phyloP scores from a whole-genome alignment of 805 yeast genomes.

The Hanseniaspora singularis region DNA sequence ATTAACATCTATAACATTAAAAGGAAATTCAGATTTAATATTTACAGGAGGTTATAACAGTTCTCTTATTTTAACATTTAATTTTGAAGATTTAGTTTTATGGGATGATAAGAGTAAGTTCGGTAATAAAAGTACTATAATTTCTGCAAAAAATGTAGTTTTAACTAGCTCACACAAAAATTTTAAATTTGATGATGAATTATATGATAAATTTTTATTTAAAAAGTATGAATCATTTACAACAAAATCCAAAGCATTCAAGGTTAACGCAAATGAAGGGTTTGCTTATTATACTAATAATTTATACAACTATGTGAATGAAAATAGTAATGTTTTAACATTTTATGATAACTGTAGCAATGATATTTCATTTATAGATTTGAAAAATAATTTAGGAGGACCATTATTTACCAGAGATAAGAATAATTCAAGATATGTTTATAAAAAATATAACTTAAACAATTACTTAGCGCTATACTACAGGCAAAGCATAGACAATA shows the following conservation, averaged over 20 bases:
- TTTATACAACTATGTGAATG: neutral
- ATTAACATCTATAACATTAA: neutral
- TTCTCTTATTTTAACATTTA: slow-evolving; percentile 2
- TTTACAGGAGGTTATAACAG: slow-evolving; percentile 11
- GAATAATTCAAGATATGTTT: neutral
- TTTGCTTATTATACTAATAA: no score
- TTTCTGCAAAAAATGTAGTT: neutral
- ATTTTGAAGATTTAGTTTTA: neutral
- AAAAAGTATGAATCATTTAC: slow-evolving; percentile 1
- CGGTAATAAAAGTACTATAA: neutral
- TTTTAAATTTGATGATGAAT: neutral
- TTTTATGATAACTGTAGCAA: neutral
- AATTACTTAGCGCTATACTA: slow-evolving; percentile 7
- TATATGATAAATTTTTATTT: slow-evolving; percentile 13
- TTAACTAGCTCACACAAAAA: neutral
- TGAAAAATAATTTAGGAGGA: neutral
- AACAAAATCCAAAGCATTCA: no score
- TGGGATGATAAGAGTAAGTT: neutral
- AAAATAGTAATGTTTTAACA: neutral
- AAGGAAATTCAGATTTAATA: slow-evolving; percentile 2
- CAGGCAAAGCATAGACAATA: neutral
- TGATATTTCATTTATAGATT: slow-evolving; percentile 1
- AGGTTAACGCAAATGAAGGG: no score
- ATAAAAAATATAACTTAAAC: slow-evolving; percentile 10
- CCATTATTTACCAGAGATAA: neutral